A percentile compares a stretch with the other conserved stretches of the same genome.
Evolutionary conservation across 78 protist genomes (phyloP).

Genomic region (Pigoraptor vietnamica): DNA sequence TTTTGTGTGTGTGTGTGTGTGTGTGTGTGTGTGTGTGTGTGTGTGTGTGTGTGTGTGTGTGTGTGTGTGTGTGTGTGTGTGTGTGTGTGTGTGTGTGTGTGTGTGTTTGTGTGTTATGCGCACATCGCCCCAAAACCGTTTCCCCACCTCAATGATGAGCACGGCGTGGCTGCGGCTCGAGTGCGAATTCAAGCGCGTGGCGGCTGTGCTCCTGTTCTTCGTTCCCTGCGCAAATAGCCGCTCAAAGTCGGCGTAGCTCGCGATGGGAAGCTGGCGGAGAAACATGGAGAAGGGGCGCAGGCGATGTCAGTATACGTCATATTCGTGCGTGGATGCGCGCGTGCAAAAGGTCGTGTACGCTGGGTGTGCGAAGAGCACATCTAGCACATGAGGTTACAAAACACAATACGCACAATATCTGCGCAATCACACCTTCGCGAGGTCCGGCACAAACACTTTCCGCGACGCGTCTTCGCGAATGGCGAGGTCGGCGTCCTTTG

Average conservation of each 20-base stretch:
- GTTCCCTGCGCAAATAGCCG: not conserved
- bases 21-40: too few species aligned
- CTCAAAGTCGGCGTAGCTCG: not conserved
- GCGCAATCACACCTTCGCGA: not conserved
- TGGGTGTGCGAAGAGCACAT: too few species aligned
- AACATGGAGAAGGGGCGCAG: not conserved
- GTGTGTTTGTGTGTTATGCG: not conserved
- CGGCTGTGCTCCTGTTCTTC: not conserved
- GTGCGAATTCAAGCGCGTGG: conserved; percentile 72
- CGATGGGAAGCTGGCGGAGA: not conserved
- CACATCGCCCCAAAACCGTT: not conserved
- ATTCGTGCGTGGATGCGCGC: too few species aligned
- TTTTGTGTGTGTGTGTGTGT: too few species aligned
- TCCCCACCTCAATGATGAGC: conserved; percentile 50
- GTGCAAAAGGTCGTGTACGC: too few species aligned
- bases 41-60: too few species aligned
- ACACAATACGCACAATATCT: not conserved
- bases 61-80: too few species aligned
- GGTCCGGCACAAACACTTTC: not conserved
- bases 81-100: too few species aligned
- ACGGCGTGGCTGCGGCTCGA: conserved; percentile 81
- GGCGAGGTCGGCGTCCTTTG: not conserved
- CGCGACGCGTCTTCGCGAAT: not conserved
- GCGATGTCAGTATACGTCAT: too few species aligned
- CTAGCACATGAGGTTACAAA: too few species aligned